Percentiles rank a stretch among this genome's conserved stretches.
Conservation (phyloP, 768 basidiomycete genomes). For the Trametes elegans region DNA sequence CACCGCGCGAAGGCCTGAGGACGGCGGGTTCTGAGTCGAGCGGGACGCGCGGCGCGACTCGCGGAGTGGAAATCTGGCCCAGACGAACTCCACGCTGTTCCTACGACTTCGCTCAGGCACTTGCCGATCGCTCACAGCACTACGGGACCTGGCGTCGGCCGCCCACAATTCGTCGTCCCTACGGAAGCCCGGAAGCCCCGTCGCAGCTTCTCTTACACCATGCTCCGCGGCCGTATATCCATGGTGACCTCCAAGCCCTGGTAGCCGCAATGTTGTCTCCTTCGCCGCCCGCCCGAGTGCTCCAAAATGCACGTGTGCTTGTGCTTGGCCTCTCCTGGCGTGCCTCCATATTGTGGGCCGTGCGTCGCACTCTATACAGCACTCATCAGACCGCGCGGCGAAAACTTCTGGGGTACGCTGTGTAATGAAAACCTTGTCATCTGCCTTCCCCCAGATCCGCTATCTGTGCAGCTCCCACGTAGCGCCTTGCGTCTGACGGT, state of each 20-base stretch:
- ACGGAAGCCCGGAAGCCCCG: conserved; percentile 4
- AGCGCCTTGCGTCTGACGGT: not conserved
- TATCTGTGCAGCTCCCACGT: conserved; percentile 4
- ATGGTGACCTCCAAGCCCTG: not conserved
- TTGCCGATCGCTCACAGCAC: conserved; percentile 1
- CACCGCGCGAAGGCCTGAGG: no score
- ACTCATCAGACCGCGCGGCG: conserved; percentile 5
- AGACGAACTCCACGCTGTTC: not conserved
- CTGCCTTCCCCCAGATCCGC: not conserved
- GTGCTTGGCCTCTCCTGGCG: not conserved
- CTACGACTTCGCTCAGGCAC: conserved; percentile 13
- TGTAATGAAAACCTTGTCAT: conserved; percentile 20
- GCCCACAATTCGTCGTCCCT: conserved; percentile 9
- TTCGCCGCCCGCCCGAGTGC: not conserved
- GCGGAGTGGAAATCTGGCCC: conserved; percentile 11
- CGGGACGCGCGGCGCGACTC: not conserved
- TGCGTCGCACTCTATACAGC: conserved; percentile 9
- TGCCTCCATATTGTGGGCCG: not conserved
- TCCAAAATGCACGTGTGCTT: no score
- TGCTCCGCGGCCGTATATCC: conserved; percentile 9
- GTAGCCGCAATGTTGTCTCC: not conserved
- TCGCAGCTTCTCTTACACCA: not conserved
- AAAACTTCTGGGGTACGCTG: conserved; percentile 22
- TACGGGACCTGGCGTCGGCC: conserved; percentile 2
- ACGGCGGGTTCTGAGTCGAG: not conserved